Percentiles rank a stretch among this genome's conserved stretches.
Conservation (phyloP, 1,284 basidiomycete species). For the Fomitopsis palustris region DNA sequence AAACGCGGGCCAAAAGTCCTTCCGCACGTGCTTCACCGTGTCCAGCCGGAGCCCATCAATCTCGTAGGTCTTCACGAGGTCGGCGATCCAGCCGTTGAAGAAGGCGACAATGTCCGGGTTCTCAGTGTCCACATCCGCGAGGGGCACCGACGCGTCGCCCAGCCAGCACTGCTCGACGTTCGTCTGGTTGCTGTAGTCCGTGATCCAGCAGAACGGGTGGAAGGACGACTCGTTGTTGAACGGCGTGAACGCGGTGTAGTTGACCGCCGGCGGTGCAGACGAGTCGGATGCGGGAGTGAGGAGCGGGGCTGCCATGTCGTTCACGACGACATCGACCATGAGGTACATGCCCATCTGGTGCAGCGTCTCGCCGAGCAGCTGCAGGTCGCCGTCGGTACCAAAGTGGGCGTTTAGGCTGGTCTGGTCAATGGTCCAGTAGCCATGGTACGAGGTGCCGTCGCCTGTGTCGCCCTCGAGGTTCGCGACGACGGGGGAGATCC, state of each 20-base stretch:
- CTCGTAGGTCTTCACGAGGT: conserved; percentile 58
- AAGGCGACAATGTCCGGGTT: conserved; percentile 52
- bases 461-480: conserved; percentile 67
- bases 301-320: conserved; percentile 57
- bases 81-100: conserved; percentile 62
- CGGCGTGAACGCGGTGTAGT: conserved; percentile 51
- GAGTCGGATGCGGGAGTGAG: background rate
- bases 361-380: conserved; percentile 58
- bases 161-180: conserved; percentile 75
- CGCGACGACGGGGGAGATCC: conserved; percentile 65
- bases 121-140: conserved; percentile 74
- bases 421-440: conserved; percentile 66
- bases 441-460: conserved; percentile 69
- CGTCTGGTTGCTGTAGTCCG: conserved; percentile 45
- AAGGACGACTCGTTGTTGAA: conserved; percentile 60
- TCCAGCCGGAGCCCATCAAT: conserved; percentile 79
- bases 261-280: conserved; percentile 45
- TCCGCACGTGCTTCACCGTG: conserved; percentile 57
- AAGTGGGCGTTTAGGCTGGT: conserved; percentile 65
- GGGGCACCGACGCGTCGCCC: conserved; percentile 61
- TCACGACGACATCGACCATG: conserved; percentile 80
- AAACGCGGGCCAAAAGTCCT: conserved; percentile 69
- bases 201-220: conserved; percentile 63
- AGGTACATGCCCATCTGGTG: conserved; percentile 73
- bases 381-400: conserved; percentile 67